Base-by-base conservation (phyloP, 768 basidiomycete species). In the Termitomyces sp. region DNA sequence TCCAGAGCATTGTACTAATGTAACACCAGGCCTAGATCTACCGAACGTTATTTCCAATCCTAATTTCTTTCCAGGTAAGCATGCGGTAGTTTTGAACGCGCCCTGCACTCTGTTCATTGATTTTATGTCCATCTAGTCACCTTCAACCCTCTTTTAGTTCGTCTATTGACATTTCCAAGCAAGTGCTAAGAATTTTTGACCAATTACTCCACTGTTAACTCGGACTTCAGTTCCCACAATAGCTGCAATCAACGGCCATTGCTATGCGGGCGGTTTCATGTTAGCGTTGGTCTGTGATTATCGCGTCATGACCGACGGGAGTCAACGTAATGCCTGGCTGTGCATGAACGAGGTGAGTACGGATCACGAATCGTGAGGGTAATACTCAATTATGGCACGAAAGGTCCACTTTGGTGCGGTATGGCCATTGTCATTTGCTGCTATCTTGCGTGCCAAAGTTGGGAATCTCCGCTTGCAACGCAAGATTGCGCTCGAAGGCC, bases 311-410 rank as follows among this genome's bases (percentile, higher is more conserved):
- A 90, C 85, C 14, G 86, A 90, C 62, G 93, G 88, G 16, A 85
- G 77, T 64, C 81, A 79, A 63, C 86, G 86, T 32, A 85, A 86
- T 65, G 87, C 88, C 1, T 94, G 92, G 88, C 72, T 91, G 53
- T 91, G 87, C 68, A 96, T 97, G 94, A 98, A 96, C 67, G 94
- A 96, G 76, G 88, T 90, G 55, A 67, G 66, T 9, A 30, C 40
- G 50, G 26, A 58, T n/a, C 35, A 26, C 14, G 13, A 32, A 43
- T 14, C 42, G 40, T 16, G 42, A 51, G 16, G 48, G 6, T 44
- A 57, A 14, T 52, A 50, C 50, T n/a, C 20, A 44, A 32, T 36
- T 7, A 28, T 24, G 10, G 33, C 55, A n/a, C 13, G 16, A 30
- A 58, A 90, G 87, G 74, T 94, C 44, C 85, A 88, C 66, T 94